Evolutionary conservation across 139 green algal species (phyloP).

Genomic region (Yamagishiella unicocca): DNA sequence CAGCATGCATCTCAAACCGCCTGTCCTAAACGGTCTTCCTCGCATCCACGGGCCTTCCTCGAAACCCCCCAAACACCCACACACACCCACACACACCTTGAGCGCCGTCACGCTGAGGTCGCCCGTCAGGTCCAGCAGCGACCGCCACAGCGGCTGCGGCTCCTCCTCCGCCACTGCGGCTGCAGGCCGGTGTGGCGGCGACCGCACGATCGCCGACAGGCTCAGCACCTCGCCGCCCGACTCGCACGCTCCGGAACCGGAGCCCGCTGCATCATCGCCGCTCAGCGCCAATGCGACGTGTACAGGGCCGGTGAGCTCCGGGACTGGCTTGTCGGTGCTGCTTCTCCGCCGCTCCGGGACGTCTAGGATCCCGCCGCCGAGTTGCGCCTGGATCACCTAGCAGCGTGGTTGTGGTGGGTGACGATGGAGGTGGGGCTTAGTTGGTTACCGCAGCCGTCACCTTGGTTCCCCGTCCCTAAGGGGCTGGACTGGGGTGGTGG

Average conservation of each 20-base stretch:
- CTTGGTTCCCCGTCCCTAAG: too few species aligned
- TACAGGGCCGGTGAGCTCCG: too few species aligned
- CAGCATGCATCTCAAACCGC: too few species aligned
- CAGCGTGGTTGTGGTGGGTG: conserved; percentile 3
- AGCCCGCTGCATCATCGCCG: too few species aligned
- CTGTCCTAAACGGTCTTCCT: too few species aligned
- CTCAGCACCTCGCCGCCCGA: not conserved
- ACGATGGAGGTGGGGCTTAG: too few species aligned
- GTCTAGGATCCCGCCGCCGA: not conserved
- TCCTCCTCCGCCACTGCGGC: not conserved
- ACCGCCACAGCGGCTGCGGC: conserved; percentile 22
- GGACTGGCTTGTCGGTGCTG: too few species aligned
- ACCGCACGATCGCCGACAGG: not conserved
- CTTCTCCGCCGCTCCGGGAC: not conserved
- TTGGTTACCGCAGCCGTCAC: too few species aligned
- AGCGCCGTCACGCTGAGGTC: conserved; percentile 26
- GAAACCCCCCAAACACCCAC: too few species aligned
- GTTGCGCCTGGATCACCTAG: conserved; percentile 20
- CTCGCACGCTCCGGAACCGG: not conserved
- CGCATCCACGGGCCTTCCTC: too few species aligned
- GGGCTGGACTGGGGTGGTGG: too few species aligned
- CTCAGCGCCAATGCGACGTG: too few species aligned
- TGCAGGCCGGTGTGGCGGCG: not conserved
- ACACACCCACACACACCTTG: conserved; percentile 17
- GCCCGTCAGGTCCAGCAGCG: not conserved